Evolutionary conservation across 1,139 yeast genomes (phyloP).

Genomic region (Saccharomycopsis hybrid): DNA sequence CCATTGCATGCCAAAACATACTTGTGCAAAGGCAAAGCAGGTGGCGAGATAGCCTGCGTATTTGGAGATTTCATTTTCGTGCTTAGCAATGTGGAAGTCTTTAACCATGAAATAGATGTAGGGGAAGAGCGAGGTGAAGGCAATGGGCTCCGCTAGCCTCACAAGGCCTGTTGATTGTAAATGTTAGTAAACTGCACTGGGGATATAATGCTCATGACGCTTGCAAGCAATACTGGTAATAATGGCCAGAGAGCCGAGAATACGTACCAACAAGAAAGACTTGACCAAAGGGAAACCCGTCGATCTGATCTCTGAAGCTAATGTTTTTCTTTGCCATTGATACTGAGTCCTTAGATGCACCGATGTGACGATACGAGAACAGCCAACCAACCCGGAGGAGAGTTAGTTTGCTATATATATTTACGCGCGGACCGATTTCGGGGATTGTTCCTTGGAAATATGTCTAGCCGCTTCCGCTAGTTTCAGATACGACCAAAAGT

Average conservation of each 20-base stretch:
- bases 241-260: too few relatives aligned
- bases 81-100: slow-evolving; percentile 46
- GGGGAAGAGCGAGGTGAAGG: slow-evolving; percentile 59
- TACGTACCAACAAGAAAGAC: slow-evolving; percentile 34
- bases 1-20: slow-evolving; percentile 53
- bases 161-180: slow-evolving; percentile 34
- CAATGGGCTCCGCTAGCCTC: slow-evolving; percentile 55
- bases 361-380: too few relatives aligned
- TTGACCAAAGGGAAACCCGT: slow-evolving; percentile 48
- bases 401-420: too few relatives aligned
- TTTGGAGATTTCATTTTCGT: slow-evolving; percentile 45
- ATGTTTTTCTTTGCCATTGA: neutral
- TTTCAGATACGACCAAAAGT: too few relatives aligned
- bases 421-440: too few relatives aligned
- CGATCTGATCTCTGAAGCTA: slow-evolving; percentile 27
- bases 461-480: too few relatives aligned
- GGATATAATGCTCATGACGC: too few relatives aligned
- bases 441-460: too few relatives aligned
- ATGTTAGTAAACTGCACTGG: too few relatives aligned
- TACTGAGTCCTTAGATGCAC: too few relatives aligned
- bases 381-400: too few relatives aligned
- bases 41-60: slow-evolving; percentile 57
- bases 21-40: slow-evolving; percentile 47
- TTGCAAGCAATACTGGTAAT: too few relatives aligned
- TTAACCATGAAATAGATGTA: slow-evolving; percentile 59